A percentile compares a stretch with the other conserved stretches of the same genome.
Conservation (phyloP, 805 yeast genomes). For the Pichia sporocuriosa region DNA sequence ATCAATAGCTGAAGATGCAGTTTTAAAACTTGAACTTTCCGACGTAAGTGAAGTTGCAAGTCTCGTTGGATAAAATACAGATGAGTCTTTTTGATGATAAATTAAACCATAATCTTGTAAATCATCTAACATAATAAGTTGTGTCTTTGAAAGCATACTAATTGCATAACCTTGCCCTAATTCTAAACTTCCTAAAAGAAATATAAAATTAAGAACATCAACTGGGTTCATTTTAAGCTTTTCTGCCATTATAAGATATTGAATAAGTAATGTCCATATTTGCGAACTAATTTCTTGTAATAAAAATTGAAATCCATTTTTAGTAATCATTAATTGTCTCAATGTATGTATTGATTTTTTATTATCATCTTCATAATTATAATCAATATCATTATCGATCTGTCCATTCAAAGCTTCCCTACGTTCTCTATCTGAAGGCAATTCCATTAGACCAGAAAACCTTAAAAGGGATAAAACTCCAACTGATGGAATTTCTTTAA, state of each 20-base stretch:
- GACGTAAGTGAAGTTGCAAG: slow-evolving; percentile 86
- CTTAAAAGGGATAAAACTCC: slow-evolving; percentile 72
- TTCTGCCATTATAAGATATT: slow-evolving; percentile 80
- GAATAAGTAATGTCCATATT: slow-evolving; percentile 85
- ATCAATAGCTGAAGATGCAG: slow-evolving; percentile 72
- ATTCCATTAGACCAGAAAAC: slow-evolving; percentile 86
- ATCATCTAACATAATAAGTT: slow-evolving; percentile 79
- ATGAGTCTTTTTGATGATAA: slow-evolving; percentile 43
- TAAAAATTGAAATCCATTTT: slow-evolving; percentile 88
- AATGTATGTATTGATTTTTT: slow-evolving; percentile 18
- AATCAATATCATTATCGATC: slow-evolving; percentile 17
- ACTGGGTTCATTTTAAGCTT: slow-evolving; percentile 89
- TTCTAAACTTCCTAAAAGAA: slow-evolving; percentile 88
- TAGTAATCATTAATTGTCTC: slow-evolving; percentile 61
- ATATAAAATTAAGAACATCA: slow-evolving; percentile 88
- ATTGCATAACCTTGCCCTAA: slow-evolving; percentile 81
- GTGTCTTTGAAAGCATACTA: slow-evolving; percentile 68
- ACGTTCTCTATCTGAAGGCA: slow-evolving; percentile 30
- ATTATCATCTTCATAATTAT: slow-evolving; percentile 17
- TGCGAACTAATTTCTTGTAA: slow-evolving; percentile 91
- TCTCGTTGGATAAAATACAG: slow-evolving; percentile 82
- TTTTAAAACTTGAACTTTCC: slow-evolving; percentile 62
- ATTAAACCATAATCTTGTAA: slow-evolving; percentile 87
- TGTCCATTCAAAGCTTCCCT: slow-evolving; percentile 17
- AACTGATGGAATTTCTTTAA: slow-evolving; percentile 57